phyloP scores from a whole-genome alignment of 2,329 filamentous ascomycete species.

The Apiospora rasikravindrae region DNA sequence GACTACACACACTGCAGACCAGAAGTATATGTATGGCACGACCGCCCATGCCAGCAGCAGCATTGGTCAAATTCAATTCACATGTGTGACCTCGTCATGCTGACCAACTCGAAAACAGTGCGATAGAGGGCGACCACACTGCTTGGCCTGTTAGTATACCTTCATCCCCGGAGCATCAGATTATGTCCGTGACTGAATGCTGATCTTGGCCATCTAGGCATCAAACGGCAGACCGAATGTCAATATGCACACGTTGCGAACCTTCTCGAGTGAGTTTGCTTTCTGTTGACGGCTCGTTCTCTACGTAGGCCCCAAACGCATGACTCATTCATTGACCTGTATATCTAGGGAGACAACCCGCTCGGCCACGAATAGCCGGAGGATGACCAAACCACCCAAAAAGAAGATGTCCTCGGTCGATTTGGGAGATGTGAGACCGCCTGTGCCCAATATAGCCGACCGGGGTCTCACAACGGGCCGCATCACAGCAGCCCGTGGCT shows the following conservation, averaged over 20 bases:
- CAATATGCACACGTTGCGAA: conserved; percentile 79
- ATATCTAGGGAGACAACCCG: conserved; percentile 60
- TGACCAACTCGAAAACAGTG: conserved; percentile 55
- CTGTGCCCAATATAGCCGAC: conserved; percentile 62
- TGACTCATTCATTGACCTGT: conserved; percentile 22
- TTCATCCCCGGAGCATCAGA: not conserved
- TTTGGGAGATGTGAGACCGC: conserved; percentile 36
- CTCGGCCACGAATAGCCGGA: conserved; percentile 78
- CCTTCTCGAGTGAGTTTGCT: conserved; percentile 68
- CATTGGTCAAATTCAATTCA: not conserved
- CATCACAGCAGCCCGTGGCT: conserved; percentile 51
- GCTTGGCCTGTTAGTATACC: conserved; percentile 62
- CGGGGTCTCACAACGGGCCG: conserved; percentile 53
- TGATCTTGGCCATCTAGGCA: conserved; percentile 51
- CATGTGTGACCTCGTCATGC: not conserved
- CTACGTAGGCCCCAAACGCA: not conserved
- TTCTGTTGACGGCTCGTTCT: not conserved
- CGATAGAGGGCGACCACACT: conserved; percentile 74
- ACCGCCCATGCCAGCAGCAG: not conserved
- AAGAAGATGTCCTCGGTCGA: conserved; percentile 49
- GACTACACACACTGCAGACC: not conserved
- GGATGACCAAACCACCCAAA: conserved; percentile 85
- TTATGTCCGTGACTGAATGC: not conserved
- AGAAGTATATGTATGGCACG: not conserved
- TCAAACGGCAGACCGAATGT: conserved; percentile 78